Percentiles rank a stretch among this genome's conserved stretches.
Conservation (phyloP, 176 grass and related monocot genomes). For the Paspalum notatum region DNA sequence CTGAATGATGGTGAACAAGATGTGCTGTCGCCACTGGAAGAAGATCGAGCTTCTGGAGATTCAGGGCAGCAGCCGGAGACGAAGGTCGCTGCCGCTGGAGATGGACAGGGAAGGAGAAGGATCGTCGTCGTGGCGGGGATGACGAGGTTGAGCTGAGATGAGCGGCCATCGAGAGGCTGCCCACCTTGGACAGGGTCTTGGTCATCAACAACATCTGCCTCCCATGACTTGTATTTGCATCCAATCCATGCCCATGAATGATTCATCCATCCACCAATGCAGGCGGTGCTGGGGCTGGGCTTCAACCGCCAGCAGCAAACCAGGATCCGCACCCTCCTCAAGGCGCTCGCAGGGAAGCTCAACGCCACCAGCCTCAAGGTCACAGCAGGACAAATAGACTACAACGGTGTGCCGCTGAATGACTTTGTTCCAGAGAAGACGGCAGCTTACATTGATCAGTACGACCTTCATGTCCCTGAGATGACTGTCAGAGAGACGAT, state of each 20-base stretch:
- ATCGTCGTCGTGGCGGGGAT: constrained; percentile 39
- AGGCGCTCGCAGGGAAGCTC: constrained; percentile 72
- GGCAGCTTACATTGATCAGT: constrained; percentile 65
- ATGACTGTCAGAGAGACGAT: constrained; percentile 78
- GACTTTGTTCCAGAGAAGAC: constrained; percentile 76
- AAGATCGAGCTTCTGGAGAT: too few species aligned
- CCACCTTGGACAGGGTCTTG: constrained; percentile 46
- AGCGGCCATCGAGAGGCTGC: constrained; percentile 71
- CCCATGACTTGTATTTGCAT: too few species aligned
- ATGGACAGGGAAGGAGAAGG: too few species aligned
- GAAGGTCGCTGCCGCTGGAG: too few species aligned
- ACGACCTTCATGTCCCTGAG: constrained; percentile 67
- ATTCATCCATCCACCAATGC: too few species aligned
- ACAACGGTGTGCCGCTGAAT: constrained; percentile 58
- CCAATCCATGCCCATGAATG: too few species aligned
- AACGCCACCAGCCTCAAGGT: constrained; percentile 64
- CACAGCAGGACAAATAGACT: constrained; percentile 52
- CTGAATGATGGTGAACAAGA: too few species aligned
- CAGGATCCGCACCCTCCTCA: constrained; percentile 65
- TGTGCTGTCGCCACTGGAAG: too few species aligned
- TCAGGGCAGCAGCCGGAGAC: too few species aligned
- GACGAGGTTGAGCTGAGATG: constrained; percentile 66
- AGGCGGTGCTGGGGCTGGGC: constrained; percentile 19
- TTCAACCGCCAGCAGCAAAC: constrained; percentile 49
- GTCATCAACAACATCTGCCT: constrained; percentile 61